A percentile compares a stretch with the other conserved stretches of the same genome.
phyloP scores from a whole-genome alignment of 139 green algal species.

The Deuterostichococcus epilithicus region DNA sequence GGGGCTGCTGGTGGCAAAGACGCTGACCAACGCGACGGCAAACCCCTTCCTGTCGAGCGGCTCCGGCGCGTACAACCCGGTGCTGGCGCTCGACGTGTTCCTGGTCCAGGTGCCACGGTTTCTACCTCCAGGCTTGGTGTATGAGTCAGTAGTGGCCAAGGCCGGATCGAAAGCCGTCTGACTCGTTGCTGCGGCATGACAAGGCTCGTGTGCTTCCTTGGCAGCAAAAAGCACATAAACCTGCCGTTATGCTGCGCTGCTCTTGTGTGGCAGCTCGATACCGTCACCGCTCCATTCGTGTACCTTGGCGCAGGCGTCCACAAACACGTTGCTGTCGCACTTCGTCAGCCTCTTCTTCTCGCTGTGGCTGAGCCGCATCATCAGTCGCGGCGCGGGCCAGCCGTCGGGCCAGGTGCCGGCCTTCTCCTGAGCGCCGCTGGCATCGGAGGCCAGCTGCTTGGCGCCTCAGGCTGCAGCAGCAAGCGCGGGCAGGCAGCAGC shows the following conservation, averaged over 20 bases:
- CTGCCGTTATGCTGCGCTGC: too few species aligned
- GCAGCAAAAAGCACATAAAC: too few species aligned
- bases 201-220: background rate
- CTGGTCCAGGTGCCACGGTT: constrained; percentile 77
- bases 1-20: constrained; percentile 96
- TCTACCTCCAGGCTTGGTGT: background rate
- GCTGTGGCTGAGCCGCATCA: constrained; percentile 75
- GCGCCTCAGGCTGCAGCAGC: too few species aligned
- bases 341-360: constrained; percentile 77
- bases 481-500: too few species aligned
- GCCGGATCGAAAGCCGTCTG: background rate
- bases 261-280: too few species aligned
- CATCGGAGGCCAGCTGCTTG: too few species aligned
- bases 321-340: constrained; percentile 89
- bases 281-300: too few species aligned
- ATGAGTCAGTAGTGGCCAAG: too few species aligned
- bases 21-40: constrained; percentile 80
- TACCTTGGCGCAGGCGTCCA: constrained; percentile 80
- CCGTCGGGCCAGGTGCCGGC: background rate
- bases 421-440: too few species aligned
- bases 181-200: background rate
- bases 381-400: constrained; percentile 14
- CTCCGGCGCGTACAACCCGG: constrained; percentile 80
- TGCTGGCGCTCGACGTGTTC: constrained; percentile 98
- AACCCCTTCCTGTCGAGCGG: constrained; percentile 81